Evolutionary conservation across 139 green algal genomes (phyloP).

Genomic region (Chlamydomonas schloesseri): DNA sequence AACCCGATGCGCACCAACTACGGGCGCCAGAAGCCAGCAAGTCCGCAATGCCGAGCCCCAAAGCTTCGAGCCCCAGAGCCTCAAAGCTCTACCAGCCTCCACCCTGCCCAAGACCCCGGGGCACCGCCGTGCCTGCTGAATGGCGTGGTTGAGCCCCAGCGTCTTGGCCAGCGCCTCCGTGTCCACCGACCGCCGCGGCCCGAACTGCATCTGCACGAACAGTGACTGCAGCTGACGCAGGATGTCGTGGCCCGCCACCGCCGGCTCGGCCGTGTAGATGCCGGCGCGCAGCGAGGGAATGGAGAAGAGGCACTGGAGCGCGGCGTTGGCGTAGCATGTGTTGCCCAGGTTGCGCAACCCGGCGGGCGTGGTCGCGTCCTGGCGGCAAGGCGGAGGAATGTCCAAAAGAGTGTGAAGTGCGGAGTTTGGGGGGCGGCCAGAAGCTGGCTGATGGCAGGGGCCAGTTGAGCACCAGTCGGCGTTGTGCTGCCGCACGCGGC

Average conservation of each 20-base stretch:
- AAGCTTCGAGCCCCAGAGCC: no score
- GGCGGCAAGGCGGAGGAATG: neutral
- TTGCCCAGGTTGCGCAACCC: conserved; percentile 90
- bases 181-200: conserved; percentile 45
- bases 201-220: conserved; percentile 70
- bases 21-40: no score
- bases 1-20: no score
- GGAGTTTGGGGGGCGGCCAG: no score
- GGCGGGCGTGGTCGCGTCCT: conserved; percentile 56
- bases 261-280: conserved; percentile 66
- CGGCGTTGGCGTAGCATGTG: conserved; percentile 92
- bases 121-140: conserved; percentile 79
- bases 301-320: conserved; percentile 87
- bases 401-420: no score
- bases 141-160: conserved; percentile 64
- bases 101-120: no score
- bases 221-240: conserved; percentile 53
- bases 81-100: no score
- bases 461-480: no score
- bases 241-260: conserved; percentile 45
- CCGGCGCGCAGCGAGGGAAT: conserved; percentile 70
- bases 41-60: no score
- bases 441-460: no score
- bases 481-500: no score
- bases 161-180: conserved; percentile 32